phyloP scores from a whole-genome alignment of 129 eudicot genomes.

The Flaveria robusta region DNA sequence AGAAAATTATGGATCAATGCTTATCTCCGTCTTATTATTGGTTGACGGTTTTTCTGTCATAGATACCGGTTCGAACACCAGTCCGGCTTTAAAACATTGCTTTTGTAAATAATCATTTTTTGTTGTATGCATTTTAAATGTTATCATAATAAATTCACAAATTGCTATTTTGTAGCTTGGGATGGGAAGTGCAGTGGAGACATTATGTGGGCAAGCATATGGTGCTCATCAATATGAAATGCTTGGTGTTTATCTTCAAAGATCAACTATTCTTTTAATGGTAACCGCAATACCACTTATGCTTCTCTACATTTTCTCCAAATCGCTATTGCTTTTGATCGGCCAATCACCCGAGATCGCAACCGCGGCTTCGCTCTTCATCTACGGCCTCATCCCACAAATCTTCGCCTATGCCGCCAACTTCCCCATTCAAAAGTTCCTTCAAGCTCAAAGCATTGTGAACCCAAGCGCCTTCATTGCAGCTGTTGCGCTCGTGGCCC shows the following conservation, averaged over 20 bases:
- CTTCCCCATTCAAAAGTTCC: conserved; percentile 53
- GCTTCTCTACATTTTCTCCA: conserved; percentile 51
- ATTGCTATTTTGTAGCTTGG: conserved; percentile 35
- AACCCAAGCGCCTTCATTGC: conserved; percentile 57
- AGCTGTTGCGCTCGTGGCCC: conserved; percentile 35
- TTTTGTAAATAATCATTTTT: neutral
- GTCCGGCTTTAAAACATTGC: too few species aligned
- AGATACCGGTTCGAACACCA: too few species aligned
- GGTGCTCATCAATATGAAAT: conserved; percentile 48
- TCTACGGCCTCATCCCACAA: conserved; percentile 59
- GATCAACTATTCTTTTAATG: conserved; percentile 47
- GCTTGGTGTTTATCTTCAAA: conserved; percentile 57
- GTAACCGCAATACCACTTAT: conserved; percentile 45
- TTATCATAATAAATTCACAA: too few species aligned
- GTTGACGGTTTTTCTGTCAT: too few species aligned
- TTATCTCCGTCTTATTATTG: too few species aligned
- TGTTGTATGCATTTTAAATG: neutral
- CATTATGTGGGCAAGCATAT: conserved; percentile 59
- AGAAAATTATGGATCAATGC: too few species aligned
- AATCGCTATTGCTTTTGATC: conserved; percentile 38
- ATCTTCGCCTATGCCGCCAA: conserved; percentile 52
- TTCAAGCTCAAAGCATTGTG: conserved; percentile 56
- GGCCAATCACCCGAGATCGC: conserved; percentile 47
- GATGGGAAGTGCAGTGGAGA: conserved; percentile 63
- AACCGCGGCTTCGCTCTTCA: conserved; percentile 46